A percentile compares a stretch with the other conserved stretches of the same genome.
Evolutionary conservation across 495 filamentous ascomycete genomes (phyloP).

Genomic region (Rostrohypoxylon terebratum): DNA sequence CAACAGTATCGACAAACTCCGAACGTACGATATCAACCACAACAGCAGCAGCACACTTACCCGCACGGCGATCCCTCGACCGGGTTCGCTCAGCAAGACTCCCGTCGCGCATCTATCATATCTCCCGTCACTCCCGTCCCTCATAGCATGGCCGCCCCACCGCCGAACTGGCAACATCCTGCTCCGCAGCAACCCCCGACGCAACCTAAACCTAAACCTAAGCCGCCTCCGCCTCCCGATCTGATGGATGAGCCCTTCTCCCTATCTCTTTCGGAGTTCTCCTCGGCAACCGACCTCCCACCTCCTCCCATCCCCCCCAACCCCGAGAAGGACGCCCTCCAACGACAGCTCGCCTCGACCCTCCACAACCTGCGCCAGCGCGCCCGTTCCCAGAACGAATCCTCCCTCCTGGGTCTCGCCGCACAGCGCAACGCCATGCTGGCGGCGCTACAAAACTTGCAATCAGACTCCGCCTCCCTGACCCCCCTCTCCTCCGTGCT

Average conservation of each 20-base stretch:
- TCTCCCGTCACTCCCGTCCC: conserved; percentile 43
- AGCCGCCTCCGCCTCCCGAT: conserved; percentile 71
- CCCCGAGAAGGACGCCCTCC: conserved; percentile 92
- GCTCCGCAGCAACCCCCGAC: conserved; percentile 39
- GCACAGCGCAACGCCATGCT: conserved; percentile 85
- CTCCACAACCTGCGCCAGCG: conserved; percentile 73
- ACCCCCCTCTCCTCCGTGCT: conserved; percentile 75
- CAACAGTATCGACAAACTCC: conserved; percentile 35
- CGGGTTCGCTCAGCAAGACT: conserved; percentile 43
- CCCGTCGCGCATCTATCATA: conserved; percentile 46
- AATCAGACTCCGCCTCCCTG: conserved; percentile 77
- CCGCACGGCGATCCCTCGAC: conserved; percentile 34
- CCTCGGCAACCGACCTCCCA: conserved; percentile 52
- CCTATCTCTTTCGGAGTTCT: conserved; percentile 72
- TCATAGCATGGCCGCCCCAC: conserved; percentile 33
- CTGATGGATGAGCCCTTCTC: conserved; percentile 74
- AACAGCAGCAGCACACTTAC: conserved; percentile 45
- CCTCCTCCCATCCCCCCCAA: conserved; percentile 94
- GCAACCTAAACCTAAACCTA: conserved; percentile 56
- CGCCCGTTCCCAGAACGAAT: conserved; percentile 72
- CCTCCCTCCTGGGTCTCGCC: conserved; percentile 77
- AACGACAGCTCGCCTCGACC: conserved; percentile 77
- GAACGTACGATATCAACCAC: conserved; percentile 46
- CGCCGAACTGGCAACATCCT: conserved; percentile 44
- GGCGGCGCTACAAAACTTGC: conserved; percentile 71